A percentile compares a stretch with the other conserved stretches of the same genome.
Evolutionary conservation across 139 green algal genomes (phyloP).

Genomic region (Picochlorum sp.): DNA sequence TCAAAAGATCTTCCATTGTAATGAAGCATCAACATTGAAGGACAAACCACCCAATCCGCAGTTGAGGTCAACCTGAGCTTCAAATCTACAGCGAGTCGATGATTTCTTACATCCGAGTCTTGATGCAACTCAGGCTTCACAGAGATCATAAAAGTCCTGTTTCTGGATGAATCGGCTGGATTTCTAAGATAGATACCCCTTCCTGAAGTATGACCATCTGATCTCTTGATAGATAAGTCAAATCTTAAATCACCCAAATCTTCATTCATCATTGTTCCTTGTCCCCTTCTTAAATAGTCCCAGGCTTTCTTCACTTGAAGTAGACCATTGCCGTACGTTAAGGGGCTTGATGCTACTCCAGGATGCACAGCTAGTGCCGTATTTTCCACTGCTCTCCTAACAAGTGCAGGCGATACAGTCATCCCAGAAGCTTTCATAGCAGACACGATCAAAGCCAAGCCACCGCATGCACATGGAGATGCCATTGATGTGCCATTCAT

Average conservation of each 20-base stretch:
- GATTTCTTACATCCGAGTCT: slow-evolving; percentile 21
- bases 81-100: slow-evolving; percentile 31
- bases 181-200: slow-evolving; percentile 67
- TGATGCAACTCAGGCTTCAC: slow-evolving; percentile 62
- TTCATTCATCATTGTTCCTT: neutral
- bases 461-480: slow-evolving; percentile 62
- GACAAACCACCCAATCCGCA: slow-evolving; percentile 55
- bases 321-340: slow-evolving; percentile 77
- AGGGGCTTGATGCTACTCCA: slow-evolving; percentile 24
- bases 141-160: slow-evolving; percentile 35
- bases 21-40: slow-evolving; percentile 59
- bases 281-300: slow-evolving; percentile 51
- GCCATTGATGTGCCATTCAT: slow-evolving; percentile 86
- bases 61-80: slow-evolving; percentile 37
- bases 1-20: slow-evolving; percentile 51
- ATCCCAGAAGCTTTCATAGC: slow-evolving; percentile 40
- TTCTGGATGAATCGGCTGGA: slow-evolving; percentile 33
- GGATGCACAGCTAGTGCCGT: slow-evolving; percentile 37
- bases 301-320: slow-evolving; percentile 73
- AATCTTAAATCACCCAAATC: slow-evolving; percentile 31
- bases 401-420: slow-evolving; percentile 17
- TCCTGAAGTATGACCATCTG: slow-evolving; percentile 15
- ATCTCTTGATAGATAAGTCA: slow-evolving; percentile 28
- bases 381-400: slow-evolving; percentile 57
- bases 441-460: slow-evolving; percentile 66